Conservation (phyloP, 495 filamentous ascomycete species). For the Xylaria scruposa region DNA sequence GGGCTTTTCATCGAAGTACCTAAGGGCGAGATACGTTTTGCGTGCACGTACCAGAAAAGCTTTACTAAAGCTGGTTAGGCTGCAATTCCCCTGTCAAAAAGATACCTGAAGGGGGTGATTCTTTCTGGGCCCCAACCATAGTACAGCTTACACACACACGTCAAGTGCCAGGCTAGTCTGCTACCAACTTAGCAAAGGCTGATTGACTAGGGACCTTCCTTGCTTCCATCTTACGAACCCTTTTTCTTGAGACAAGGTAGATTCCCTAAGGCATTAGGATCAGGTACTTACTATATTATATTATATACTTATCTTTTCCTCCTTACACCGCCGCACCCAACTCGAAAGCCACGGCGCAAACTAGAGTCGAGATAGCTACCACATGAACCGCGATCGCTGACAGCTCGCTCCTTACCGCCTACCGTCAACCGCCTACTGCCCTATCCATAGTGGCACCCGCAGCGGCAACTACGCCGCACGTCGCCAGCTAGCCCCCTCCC, state of each 20-base stretch:
- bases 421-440: background rate
- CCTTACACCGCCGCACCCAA: background rate
- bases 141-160: conserved; percentile 1
- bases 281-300: background rate
- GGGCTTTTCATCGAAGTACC: no score
- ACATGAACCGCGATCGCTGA: background rate
- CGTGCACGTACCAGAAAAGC: no score
- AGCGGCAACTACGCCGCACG: conserved; percentile 1
- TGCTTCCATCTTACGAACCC: background rate
- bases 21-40: no score
- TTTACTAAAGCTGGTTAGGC: no score
- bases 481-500: background rate
- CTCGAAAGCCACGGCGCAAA: background rate
- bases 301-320: background rate
- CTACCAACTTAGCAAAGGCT: background rate
- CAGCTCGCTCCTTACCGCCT: background rate
- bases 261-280: background rate
- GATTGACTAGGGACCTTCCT: background rate
- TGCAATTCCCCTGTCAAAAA: no score
- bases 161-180: background rate
- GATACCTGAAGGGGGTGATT: no score
- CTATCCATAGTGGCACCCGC: background rate
- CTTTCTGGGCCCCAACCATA: no score
- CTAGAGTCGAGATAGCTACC: background rate
- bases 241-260: background rate